These are phyloP conservation scores for Mrakia blollopis DNA, from an alignment of 768 basidiomycete species.

Conservation along the genomic window DNA sequence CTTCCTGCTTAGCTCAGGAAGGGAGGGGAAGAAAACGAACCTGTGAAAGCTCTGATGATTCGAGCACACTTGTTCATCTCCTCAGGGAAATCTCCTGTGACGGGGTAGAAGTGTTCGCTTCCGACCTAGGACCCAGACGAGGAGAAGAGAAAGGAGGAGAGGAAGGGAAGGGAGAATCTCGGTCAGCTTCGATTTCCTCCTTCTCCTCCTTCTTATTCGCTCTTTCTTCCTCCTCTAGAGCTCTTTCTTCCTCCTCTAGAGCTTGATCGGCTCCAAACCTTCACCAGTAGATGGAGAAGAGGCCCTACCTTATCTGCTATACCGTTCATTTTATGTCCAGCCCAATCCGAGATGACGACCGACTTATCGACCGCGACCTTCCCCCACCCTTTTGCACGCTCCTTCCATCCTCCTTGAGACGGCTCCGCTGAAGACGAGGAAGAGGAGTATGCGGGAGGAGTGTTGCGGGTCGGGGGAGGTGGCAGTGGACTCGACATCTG, in stretches of 20 bases:
- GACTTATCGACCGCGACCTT: conserved; percentile 41
- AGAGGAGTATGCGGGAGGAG: neutral
- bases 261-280: neutral
- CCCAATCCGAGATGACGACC: conserved; percentile 38
- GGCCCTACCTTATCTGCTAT: conserved; percentile 40
- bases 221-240: neutral
- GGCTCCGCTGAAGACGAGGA: conserved; percentile 1
- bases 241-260: neutral
- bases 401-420: conserved; percentile 34
- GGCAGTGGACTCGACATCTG: neutral
- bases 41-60: conserved; percentile 44
- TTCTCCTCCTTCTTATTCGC: neutral
- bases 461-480: conserved; percentile 6
- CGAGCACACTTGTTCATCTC: conserved; percentile 45
- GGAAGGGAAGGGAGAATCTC: neutral
- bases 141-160: neutral
- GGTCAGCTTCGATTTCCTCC: neutral
- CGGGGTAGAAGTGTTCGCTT: conserved; percentile 43
- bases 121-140: conserved; percentile 36
- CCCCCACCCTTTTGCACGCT: conserved; percentile 40
- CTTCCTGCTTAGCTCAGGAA: neutral
- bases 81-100: conserved; percentile 38
- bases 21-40: conserved; percentile 33
- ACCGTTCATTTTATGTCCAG: conserved; percentile 41
- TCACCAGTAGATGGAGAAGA: neutral